Conservation (phyloP, 1,139 yeast genomes). For the Arxiozyma bovina region DNA sequence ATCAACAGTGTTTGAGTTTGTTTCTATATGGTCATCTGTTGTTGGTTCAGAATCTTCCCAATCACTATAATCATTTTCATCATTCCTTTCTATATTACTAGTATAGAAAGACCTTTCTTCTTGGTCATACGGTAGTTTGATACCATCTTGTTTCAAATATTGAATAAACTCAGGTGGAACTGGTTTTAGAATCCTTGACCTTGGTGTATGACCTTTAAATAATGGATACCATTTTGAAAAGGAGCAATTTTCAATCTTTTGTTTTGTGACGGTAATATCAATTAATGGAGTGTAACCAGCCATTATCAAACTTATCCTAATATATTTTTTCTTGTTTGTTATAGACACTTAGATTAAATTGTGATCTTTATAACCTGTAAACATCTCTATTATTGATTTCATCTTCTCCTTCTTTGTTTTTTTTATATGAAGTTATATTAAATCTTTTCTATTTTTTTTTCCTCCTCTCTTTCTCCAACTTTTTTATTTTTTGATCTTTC, state of each 20-base stretch:
- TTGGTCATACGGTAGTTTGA: slow-evolving; percentile 47
- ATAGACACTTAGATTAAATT: neutral
- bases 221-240: slow-evolving; percentile 65
- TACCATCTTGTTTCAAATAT: slow-evolving; percentile 71
- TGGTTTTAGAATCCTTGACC: slow-evolving; percentile 51
- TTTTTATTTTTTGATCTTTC: neutral
- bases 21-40: slow-evolving; percentile 15
- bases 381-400: neutral
- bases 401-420: no score
- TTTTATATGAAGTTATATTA: no score
- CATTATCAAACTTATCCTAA: neutral
- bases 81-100: slow-evolving; percentile 35
- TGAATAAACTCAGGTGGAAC: slow-evolving; percentile 59
- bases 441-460: no score
- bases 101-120: slow-evolving; percentile 28
- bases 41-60: slow-evolving; percentile 41
- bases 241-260: slow-evolving; percentile 56
- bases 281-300: slow-evolving; percentile 24
- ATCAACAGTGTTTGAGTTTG: slow-evolving; percentile 16
- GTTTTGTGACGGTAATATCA: slow-evolving; percentile 36
- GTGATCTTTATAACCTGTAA: no score
- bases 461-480: neutral
- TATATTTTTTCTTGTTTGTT: neutral
- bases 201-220: slow-evolving; percentile 44
- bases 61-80: slow-evolving; percentile 62